These are phyloP conservation scores for Monascus purpureus DNA, from an alignment of 495 filamentous ascomycete genomes.

Conservation along the genomic window DNA sequence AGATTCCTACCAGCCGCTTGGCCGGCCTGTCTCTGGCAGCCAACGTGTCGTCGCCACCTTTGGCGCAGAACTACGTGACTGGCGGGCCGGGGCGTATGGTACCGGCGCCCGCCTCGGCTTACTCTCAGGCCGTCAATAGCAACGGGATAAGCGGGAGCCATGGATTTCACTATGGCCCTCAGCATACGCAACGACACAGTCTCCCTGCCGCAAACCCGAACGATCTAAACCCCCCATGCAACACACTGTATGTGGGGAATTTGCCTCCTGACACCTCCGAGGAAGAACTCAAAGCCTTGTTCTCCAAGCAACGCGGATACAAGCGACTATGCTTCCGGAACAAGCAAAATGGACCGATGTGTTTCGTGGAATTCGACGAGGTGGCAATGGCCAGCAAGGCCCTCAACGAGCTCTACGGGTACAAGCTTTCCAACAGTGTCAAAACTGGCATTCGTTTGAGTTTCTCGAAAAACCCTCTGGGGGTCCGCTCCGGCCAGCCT, in stretches of 20 bases:
- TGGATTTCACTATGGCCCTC: slow-evolving; percentile 41
- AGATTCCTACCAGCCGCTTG: slow-evolving; percentile 59
- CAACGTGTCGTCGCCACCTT: slow-evolving; percentile 37
- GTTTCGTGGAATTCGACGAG: slow-evolving; percentile 97
- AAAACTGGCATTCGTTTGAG: slow-evolving; percentile 96
- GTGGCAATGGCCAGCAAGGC: slow-evolving; percentile 87
- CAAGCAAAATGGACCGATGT: slow-evolving; percentile 97
- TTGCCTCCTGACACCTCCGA: slow-evolving; percentile 88
- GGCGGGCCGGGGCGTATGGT: slow-evolving; percentile 24
- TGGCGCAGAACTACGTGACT: slow-evolving; percentile 29
- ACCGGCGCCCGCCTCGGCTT: slow-evolving; percentile 41
- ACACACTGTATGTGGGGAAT: slow-evolving; percentile 95
- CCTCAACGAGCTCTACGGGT: slow-evolving; percentile 82
- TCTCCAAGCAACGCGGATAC: slow-evolving; percentile 89
- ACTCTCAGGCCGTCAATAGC: slow-evolving; percentile 45
- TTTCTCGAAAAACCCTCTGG: slow-evolving; percentile 95
- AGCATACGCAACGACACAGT: slow-evolving; percentile 51
- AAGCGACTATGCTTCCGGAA: slow-evolving; percentile 95
- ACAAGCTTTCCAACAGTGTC: slow-evolving; percentile 76
- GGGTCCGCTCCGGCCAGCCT: slow-evolving; percentile 69
- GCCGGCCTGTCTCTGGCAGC: slow-evolving; percentile 58
- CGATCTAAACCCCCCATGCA: slow-evolving; percentile 95
- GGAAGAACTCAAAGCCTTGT: slow-evolving; percentile 90
- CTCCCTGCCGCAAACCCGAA: slow-evolving; percentile 88
- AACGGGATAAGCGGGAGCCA: slow-evolving; percentile 25